Conservation (phyloP, 1,284 basidiomycete genomes). For the Vanrija humicola region DNA sequence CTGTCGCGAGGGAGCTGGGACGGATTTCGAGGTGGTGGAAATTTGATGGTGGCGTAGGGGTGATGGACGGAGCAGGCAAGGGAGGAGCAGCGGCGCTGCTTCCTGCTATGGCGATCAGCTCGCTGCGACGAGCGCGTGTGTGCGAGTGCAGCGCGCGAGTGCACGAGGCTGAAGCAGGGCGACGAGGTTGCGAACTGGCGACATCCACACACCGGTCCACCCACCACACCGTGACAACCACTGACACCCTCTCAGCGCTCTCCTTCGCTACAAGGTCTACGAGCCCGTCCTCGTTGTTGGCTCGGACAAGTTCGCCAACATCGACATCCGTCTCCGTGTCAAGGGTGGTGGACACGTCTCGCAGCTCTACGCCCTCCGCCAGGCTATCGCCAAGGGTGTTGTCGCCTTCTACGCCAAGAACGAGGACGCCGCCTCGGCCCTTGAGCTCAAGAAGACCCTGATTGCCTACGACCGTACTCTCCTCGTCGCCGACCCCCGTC, state of each 20-base stretch:
- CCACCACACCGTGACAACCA: neutral
- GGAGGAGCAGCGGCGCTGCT: neutral
- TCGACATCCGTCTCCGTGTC: slow-evolving; percentile 97
- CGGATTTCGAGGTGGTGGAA: neutral
- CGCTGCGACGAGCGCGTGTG: too few relatives aligned
- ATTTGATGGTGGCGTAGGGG: neutral
- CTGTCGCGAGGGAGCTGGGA: neutral
- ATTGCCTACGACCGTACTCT: slow-evolving; percentile 92
- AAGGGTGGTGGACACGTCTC: slow-evolving; percentile 99
- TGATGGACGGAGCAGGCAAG: neutral
- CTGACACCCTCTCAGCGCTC: slow-evolving; percentile 54
- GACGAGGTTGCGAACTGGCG: too few relatives aligned
- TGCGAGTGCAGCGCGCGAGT: too few relatives aligned
- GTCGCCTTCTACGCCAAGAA: slow-evolving; percentile 98
- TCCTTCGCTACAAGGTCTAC: slow-evolving; percentile 97
- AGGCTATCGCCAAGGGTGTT: slow-evolving; percentile 97
- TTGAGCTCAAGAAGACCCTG: slow-evolving; percentile 94
- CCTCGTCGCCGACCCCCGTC: slow-evolving; percentile 95
- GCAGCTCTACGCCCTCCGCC: slow-evolving; percentile 98
- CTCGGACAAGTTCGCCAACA: slow-evolving; percentile 72
- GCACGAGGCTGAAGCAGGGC: too few relatives aligned
- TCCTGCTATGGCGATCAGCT: neutral
- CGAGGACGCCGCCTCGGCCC: slow-evolving; percentile 93
- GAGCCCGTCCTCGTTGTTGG: slow-evolving; percentile 88
- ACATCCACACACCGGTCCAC: neutral